A percentile compares a stretch with the other conserved stretches of the same genome.
These are phyloP conservation scores for Entomortierella beljakovae DNA, from an alignment of 192 early-diverging fungal species.

Conservation along the genomic window DNA sequence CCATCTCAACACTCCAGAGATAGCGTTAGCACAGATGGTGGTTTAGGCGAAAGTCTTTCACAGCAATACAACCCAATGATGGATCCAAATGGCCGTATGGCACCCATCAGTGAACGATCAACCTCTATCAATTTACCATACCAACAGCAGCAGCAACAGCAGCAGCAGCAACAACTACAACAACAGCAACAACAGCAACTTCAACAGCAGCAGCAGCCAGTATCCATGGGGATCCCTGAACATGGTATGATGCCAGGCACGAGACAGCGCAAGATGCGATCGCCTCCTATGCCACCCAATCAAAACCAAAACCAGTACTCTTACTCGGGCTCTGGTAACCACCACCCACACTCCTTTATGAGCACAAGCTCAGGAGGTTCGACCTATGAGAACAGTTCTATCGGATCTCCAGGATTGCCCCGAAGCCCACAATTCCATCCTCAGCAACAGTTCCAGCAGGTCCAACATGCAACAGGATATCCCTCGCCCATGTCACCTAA, in stretches of 20 bases:
- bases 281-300: conserved; percentile 25
- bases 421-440: not conserved
- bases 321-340: not conserved
- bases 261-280: conserved; percentile 29
- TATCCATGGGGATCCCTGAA: conserved; percentile 28
- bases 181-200: not conserved
- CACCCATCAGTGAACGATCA: not conserved
- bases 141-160: not conserved
- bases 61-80: conserved; percentile 19
- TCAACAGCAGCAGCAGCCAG: not conserved
- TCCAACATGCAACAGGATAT: conserved; percentile 16
- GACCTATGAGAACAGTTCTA: conserved; percentile 6
- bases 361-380: conserved; percentile 44
- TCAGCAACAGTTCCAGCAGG: conserved; percentile 4
- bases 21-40: conserved; percentile 46
- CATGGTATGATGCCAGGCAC: not conserved
- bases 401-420: conserved; percentile 3
- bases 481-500: conserved; percentile 29
- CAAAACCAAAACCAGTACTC: conserved; percentile 1
- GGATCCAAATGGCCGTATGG: not conserved
- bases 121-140: too few species aligned
- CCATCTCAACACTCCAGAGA: conserved; percentile 30
- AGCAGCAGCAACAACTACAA: conserved; percentile 16
- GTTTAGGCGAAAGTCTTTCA: conserved; percentile 25
- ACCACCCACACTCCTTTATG: conserved; percentile 24